A percentile compares a stretch with the other conserved stretches of the same genome.
Evolutionary conservation across 2,329 filamentous ascomycete genomes (phyloP).

Genomic region (Aspergillus texensis): DNA sequence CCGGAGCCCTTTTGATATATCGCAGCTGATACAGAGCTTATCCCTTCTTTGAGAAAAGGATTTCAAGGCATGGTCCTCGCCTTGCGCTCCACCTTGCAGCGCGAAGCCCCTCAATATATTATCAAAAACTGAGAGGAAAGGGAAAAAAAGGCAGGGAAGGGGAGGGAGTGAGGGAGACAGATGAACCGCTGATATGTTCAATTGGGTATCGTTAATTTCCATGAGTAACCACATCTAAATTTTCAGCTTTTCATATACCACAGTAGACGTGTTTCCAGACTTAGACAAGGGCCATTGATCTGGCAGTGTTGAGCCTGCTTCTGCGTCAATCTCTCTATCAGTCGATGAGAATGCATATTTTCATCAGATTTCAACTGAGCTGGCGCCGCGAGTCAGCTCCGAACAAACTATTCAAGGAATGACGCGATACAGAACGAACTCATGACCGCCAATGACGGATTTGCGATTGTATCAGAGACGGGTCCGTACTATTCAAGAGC

Average conservation of each 20-base stretch:
- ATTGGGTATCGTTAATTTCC: constrained; percentile 32
- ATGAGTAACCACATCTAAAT: constrained; percentile 2
- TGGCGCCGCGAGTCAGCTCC: neutral
- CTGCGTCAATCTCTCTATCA: neutral
- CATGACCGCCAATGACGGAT: neutral
- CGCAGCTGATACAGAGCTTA: constrained; percentile 58
- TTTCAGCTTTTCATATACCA: neutral
- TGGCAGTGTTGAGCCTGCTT: neutral
- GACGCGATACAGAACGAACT: neutral
- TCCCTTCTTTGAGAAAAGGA: constrained; percentile 36
- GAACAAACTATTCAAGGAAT: neutral
- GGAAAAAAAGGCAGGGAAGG: constrained; percentile 2
- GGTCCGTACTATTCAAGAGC: neutral
- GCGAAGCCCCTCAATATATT: constrained; percentile 37
- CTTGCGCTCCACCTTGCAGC: constrained; percentile 57
- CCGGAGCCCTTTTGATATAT: constrained; percentile 44
- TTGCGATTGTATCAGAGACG: neutral
- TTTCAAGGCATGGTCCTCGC: constrained; percentile 55
- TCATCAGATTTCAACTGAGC: neutral
- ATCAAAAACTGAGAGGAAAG: constrained; percentile 7
- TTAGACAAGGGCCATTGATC: neutral
- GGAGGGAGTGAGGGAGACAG: neutral
- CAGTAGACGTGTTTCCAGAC: neutral
- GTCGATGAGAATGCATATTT: neutral
- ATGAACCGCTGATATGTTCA: constrained; percentile 12